Evolutionary conservation across 1,284 basidiomycete genomes (phyloP).

Genomic region (Binderoboletus segoi): DNA sequence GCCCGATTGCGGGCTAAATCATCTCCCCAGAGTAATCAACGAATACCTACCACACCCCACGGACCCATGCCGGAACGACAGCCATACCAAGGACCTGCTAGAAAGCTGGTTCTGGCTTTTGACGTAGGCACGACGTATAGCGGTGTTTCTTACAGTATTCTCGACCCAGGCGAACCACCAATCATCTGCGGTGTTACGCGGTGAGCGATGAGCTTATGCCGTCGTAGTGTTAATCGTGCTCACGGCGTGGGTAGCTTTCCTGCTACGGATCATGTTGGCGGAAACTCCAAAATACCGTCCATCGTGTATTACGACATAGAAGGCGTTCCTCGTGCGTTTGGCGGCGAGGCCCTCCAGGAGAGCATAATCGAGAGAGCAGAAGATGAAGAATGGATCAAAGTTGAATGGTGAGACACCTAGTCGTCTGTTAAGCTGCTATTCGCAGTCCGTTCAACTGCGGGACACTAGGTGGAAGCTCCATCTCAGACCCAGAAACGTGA

Average conservation of each 20-base stretch:
- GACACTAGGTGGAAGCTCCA: constrained; percentile 40
- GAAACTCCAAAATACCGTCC: constrained; percentile 59
- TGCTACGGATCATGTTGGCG: constrained; percentile 53
- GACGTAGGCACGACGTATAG: constrained; percentile 57
- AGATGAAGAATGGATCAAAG: constrained; percentile 47
- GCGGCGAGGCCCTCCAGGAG: constrained; percentile 50
- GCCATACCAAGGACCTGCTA: constrained; percentile 36
- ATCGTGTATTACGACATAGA: constrained; percentile 52
- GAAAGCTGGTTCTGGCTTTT: constrained; percentile 51
- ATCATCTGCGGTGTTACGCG: constrained; percentile 45
- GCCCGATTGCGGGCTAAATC: background rate
- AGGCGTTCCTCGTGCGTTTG: constrained; percentile 48
- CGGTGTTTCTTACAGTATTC: constrained; percentile 48
- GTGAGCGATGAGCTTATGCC: constrained; percentile 27
- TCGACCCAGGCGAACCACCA: constrained; percentile 49
- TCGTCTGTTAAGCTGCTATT: background rate
- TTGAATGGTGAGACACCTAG: constrained; percentile 41
- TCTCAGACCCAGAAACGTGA: constrained; percentile 31
- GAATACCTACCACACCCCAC: background rate
- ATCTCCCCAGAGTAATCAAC: constrained; percentile 23
- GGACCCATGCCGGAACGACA: constrained; percentile 34
- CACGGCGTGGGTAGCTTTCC: constrained; percentile 44
- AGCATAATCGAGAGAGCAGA: constrained; percentile 46
- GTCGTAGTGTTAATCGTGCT: background rate
- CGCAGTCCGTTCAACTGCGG: background rate